Base-by-base conservation (phyloP, 2,329 filamentous ascomycete genomes). In the Colletotrichum musae region DNA sequence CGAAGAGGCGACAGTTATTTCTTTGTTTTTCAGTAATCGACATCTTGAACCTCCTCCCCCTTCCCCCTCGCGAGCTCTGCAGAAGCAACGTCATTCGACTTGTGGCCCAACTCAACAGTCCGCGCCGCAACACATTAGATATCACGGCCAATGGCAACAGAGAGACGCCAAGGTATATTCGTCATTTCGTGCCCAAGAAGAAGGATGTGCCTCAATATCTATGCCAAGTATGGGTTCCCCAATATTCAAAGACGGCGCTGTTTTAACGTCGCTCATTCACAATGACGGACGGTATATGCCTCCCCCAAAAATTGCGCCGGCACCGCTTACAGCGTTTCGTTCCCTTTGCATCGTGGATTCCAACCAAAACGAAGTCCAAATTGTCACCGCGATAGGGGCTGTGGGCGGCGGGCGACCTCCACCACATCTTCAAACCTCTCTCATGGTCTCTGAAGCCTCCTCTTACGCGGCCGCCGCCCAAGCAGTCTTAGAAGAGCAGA, bases 331-430 rank as follows among this genome's bases (percentile, higher is more conserved):
- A 51, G 43, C 56, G 36, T 32, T 66, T 54, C 32, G 56, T 60
- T 66, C 56, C 50, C 62, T 47, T 56, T 56, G 56, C 56, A 36
- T 69, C 62, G 32, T 60, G 32, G 43, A 66, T 60, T 18, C 66
- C 57, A 66, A 43, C 24, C 66, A 60, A 66, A 51, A 26, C 32
- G 24, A 66, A 69, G 56, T 61, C 56, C 56, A 57, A 61, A 66
- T 52, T 32, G 36, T 66, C 66, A 60, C 57, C 43, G 66, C 47
- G 16, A 52, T 51, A 24, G 50, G 26, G 48, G 53, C 28, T 26
- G 24, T 51, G 45, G 45, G 18, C 36, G 45, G 62, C 28, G 36
- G 62, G 15, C 61, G 7, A 36, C 16, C 6, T 57, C 53, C 43
- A 54, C 12, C 32, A 6, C 13, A 4, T 36, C 9, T 16, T 26